A percentile compares a stretch with the other conserved stretches of the same genome.
These are phyloP conservation scores for Amesomyces nigricolor DNA, from an alignment of 2,329 filamentous ascomycete species.

Conservation along the genomic window DNA sequence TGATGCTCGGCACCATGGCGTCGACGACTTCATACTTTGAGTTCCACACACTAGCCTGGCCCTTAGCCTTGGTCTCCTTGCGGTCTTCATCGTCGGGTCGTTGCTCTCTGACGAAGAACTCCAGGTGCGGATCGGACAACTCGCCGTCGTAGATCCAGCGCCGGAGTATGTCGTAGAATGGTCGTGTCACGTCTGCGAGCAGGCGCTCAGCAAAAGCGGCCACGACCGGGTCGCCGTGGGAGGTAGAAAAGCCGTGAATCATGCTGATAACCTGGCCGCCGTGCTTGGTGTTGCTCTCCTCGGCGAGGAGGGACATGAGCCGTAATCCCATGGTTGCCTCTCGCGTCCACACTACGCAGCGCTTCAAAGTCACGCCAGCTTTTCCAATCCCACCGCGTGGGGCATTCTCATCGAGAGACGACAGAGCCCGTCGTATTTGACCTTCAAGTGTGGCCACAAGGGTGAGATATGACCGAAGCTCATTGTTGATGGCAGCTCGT, in stretches of 20 bases:
- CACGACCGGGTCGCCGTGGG: constrained; percentile 92
- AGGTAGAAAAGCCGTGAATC: constrained; percentile 88
- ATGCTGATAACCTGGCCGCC: constrained; percentile 90
- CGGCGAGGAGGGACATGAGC: constrained; percentile 88
- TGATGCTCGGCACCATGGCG: constrained; percentile 86
- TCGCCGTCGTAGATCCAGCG: constrained; percentile 99
- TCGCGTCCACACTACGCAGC: constrained; percentile 94
- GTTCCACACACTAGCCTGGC: constrained; percentile 90
- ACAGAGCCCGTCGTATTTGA: constrained; percentile 79
- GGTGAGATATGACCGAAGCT: constrained; percentile 83
- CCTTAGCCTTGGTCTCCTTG: constrained; percentile 48
- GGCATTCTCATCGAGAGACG: constrained; percentile 62
- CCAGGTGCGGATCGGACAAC: constrained; percentile 87
- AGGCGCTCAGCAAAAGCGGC: constrained; percentile 87
- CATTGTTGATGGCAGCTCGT: constrained; percentile 74
- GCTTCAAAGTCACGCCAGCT: constrained; percentile 85
- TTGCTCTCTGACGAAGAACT: constrained; percentile 92
- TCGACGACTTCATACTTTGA: constrained; percentile 88
- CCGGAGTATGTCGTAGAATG: constrained; percentile 93
- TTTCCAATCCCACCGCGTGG: constrained; percentile 70
- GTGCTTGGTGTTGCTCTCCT: constrained; percentile 75
- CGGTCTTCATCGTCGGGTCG: constrained; percentile 45
- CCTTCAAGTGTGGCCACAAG: constrained; percentile 88
- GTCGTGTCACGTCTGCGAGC: constrained; percentile 77
- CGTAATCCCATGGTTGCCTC: constrained; percentile 94